Evolutionary conservation across 441 rosid species (phyloP), one percentile per base, ranked within the genome.

Genomic region (Populus hybrid): DNA sequence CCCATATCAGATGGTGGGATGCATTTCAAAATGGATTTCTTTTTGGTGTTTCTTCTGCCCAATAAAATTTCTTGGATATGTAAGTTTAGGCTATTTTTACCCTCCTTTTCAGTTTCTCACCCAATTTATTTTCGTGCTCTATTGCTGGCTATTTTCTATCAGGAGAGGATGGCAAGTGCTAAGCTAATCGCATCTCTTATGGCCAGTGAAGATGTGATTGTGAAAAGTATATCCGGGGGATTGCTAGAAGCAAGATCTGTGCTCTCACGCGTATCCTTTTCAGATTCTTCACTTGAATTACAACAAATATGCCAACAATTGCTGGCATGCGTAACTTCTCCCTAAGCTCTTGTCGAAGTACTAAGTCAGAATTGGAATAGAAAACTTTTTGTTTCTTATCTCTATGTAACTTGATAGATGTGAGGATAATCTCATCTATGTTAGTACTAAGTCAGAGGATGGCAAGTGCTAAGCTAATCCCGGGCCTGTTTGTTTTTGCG

Each of bases 111-210:
- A 12, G 57, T 46, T 14, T 12, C 57, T 14, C 6, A 46, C 57
- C 57, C 57, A 46, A 14, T 12, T 32, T 35, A 59, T 36, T 73
- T 18, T 63, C 26, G 32, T 6, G 24, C n/a, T 69, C 12, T 12
- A 23, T 50, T 34, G 63, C 20, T 64, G 73, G 12, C 2, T 40
- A 40, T 40, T 40, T 40, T 74, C 70, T 57, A 79, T 79, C 86
- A 95, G 99, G 98, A 95, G 87, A 91, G 86, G 84, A 83, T 95
- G 85, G 95, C 90, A 12, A 89, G 93, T 72, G 97, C 95, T 30
- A 95, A 93, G 87, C 92, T 95, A 73, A 83, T 91, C 89, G 88
- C 96, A 69, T 88, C 96, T 67, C 94, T 95, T 70, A 89, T 95
- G 96, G 97, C 88, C 24, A 84, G 97, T 81, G 99, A 93, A 86